phyloP scores from a whole-genome alignment of 1,139 yeast genomes.

The Nakaseomyces uthaithaninus region DNA sequence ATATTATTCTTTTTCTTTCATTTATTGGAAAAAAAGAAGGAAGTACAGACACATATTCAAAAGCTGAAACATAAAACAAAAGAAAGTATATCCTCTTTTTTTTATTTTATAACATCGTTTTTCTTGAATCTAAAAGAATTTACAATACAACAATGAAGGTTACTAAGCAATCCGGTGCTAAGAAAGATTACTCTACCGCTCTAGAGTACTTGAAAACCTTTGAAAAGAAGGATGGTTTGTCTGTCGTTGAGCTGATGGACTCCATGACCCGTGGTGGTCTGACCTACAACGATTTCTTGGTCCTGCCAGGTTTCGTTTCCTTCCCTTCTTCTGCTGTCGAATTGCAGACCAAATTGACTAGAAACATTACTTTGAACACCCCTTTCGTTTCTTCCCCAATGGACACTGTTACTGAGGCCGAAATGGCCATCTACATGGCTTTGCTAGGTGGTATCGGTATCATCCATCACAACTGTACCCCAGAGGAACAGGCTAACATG shows the following conservation, averaged over 20 bases:
- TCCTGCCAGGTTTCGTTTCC: conserved; percentile 89
- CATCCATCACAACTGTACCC: conserved; percentile 91
- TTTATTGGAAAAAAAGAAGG: too few species aligned
- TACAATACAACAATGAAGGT: conserved; percentile 3
- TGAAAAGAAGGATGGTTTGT: conserved; percentile 73
- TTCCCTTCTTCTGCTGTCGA: conserved; percentile 74
- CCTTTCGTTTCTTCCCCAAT: conserved; percentile 98
- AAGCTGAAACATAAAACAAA: too few species aligned
- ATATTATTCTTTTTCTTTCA: too few species aligned
- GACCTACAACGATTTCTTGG: conserved; percentile 91
- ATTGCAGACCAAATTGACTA: conserved; percentile 80
- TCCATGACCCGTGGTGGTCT: conserved; percentile 87
- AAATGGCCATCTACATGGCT: conserved; percentile 98
- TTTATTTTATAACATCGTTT: too few species aligned
- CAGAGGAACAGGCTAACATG: conserved; percentile 98
- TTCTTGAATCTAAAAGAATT: too few species aligned
- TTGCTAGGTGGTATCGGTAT: conserved; percentile 98
- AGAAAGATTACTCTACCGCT: conserved; percentile 56
- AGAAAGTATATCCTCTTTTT: too few species aligned
- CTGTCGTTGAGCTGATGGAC: conserved; percentile 79
- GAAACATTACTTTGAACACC: conserved; percentile 80
- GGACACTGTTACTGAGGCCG: conserved; percentile 98
- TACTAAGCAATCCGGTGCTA: conserved; percentile 11
- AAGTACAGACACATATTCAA: too few species aligned
- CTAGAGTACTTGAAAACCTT: conserved; percentile 58